phyloP scores from a whole-genome alignment of 495 filamentous ascomycete genomes.

The Platismatia glauca region DNA sequence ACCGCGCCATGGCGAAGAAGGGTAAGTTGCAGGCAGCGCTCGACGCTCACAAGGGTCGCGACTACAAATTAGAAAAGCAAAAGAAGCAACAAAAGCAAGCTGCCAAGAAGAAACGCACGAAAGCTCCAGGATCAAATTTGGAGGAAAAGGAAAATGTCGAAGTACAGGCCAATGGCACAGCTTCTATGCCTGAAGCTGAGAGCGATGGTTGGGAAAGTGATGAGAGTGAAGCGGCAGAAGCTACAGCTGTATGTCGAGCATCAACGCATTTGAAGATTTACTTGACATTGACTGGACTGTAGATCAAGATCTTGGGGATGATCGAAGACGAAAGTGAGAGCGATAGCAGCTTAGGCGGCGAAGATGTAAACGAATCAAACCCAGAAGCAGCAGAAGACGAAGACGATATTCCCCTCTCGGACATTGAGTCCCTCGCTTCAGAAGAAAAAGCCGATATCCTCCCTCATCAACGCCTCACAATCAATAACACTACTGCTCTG shows the following conservation, averaged over 20 bases:
- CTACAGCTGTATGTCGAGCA: background rate
- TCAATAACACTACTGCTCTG: slow-evolving; percentile 91
- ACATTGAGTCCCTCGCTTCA: slow-evolving; percentile 65
- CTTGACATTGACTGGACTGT: background rate
- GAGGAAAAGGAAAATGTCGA: slow-evolving; percentile 26
- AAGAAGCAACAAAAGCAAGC: slow-evolving; percentile 48
- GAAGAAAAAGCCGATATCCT: slow-evolving; percentile 79
- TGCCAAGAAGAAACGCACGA: slow-evolving; percentile 42
- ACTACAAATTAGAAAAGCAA: slow-evolving; percentile 60
- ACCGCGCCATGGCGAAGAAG: slow-evolving; percentile 47
- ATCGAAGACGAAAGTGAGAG: slow-evolving; percentile 18
- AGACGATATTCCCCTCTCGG: slow-evolving; percentile 74
- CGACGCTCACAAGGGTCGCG: slow-evolving; percentile 55
- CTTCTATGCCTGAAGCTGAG: slow-evolving; percentile 15
- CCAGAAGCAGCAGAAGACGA: slow-evolving; percentile 45
- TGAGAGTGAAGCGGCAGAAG: slow-evolving; percentile 20
- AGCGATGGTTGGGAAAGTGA: slow-evolving; percentile 31
- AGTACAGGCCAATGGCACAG: slow-evolving; percentile 9
- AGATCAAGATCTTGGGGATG: slow-evolving; percentile 12
- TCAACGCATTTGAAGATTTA: background rate
- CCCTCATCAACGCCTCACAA: slow-evolving; percentile 85
- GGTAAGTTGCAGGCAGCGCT: slow-evolving; percentile 59
- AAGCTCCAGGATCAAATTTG: slow-evolving; percentile 26
- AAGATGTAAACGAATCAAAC: slow-evolving; percentile 38
- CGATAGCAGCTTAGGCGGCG: slow-evolving; percentile 24